phyloP scores from a whole-genome alignment of 1,139 yeast genomes.

The Yamadazyma taylorii region DNA sequence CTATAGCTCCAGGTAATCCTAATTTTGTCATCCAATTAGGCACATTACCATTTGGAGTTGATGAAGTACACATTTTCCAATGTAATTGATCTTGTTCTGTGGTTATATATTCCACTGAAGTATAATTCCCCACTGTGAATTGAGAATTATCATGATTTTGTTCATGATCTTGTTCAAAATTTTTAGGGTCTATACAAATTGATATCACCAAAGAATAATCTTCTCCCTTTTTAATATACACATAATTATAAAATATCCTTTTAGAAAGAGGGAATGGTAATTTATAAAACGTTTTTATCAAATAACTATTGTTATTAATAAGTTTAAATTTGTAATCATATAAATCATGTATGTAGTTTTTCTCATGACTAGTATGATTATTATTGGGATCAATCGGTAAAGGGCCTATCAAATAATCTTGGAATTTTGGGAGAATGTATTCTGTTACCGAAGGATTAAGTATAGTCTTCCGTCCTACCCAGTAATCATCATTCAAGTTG shows the following conservation, averaged over 20 bases:
- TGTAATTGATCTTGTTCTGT: slow-evolving; percentile 40
- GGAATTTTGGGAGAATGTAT: slow-evolving; percentile 10
- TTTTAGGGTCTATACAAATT: slow-evolving; percentile 14
- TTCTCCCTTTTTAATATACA: slow-evolving; percentile 31
- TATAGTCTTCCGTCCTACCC: slow-evolving; percentile 16
- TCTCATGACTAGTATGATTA: slow-evolving; percentile 38
- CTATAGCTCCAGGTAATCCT: slow-evolving; percentile 56
- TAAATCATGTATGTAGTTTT: slow-evolving; percentile 33
- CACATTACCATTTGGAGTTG: slow-evolving; percentile 66
- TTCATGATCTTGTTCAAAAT: slow-evolving; percentile 15
- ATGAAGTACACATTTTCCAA: slow-evolving; percentile 67
- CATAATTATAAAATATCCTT: slow-evolving; percentile 61
- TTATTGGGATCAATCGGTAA: slow-evolving; percentile 13
- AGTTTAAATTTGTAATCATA: slow-evolving; percentile 23
- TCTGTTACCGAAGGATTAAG: slow-evolving; percentile 8
- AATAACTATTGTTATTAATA: slow-evolving; percentile 17
- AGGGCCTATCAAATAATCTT: slow-evolving; percentile 17
- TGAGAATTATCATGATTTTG: slow-evolving; percentile 13
- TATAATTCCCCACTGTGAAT: slow-evolving; percentile 46
- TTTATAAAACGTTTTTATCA: slow-evolving; percentile 40
- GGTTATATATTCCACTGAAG: slow-evolving; percentile 58
- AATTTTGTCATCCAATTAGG: slow-evolving; percentile 64
- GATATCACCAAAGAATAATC: slow-evolving; percentile 13
- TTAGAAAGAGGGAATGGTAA: slow-evolving; percentile 49
- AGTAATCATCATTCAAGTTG: slow-evolving; percentile 9